phyloP scores from a whole-genome alignment of 495 filamentous ascomycete genomes.

The Chaetomidium leptoderma region DNA sequence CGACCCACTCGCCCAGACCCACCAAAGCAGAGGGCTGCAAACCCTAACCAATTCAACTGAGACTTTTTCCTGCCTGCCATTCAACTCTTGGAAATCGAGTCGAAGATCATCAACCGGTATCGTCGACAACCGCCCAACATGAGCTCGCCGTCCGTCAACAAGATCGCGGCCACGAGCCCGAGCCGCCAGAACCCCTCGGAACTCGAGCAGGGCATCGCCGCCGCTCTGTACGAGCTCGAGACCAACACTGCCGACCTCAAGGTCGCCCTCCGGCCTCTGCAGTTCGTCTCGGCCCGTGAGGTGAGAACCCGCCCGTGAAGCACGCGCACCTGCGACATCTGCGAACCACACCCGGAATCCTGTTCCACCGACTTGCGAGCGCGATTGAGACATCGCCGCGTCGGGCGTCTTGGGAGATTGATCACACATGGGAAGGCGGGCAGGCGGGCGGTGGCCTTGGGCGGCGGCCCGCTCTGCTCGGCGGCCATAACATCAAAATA shows the following conservation, averaged over 20 bases:
- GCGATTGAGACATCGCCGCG: constrained; percentile 22
- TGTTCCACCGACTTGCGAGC: constrained; percentile 36
- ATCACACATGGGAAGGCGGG: constrained; percentile 31
- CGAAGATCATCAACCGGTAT: constrained; percentile 21
- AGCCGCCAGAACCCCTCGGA: constrained; percentile 91
- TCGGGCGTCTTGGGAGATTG: constrained; percentile 35
- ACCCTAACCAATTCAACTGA: constrained; percentile 26
- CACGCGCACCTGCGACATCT: constrained; percentile 15
- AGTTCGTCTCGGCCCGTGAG: constrained; percentile 97
- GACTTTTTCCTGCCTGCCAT: constrained; percentile 7
- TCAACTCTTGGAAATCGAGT: constrained; percentile 9
- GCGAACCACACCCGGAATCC: constrained; percentile 29
- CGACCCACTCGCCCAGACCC: neutral
- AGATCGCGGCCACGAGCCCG: constrained; percentile 95
- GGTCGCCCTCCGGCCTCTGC: constrained; percentile 85
- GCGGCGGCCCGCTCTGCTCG: constrained; percentile 15
- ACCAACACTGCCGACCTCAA: constrained; percentile 95
- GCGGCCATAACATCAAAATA: constrained; percentile 31
- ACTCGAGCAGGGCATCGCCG: constrained; percentile 89
- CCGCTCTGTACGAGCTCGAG: constrained; percentile 96
- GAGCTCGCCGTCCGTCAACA: constrained; percentile 70
- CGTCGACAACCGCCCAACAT: constrained; percentile 45
- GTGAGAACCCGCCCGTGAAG: constrained; percentile 59
- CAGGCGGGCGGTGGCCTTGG: constrained; percentile 17
- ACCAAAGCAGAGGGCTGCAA: constrained; percentile 28